phyloP scores from a whole-genome alignment of 768 basidiomycete genomes.

The Gloeostereum incarnatum region DNA sequence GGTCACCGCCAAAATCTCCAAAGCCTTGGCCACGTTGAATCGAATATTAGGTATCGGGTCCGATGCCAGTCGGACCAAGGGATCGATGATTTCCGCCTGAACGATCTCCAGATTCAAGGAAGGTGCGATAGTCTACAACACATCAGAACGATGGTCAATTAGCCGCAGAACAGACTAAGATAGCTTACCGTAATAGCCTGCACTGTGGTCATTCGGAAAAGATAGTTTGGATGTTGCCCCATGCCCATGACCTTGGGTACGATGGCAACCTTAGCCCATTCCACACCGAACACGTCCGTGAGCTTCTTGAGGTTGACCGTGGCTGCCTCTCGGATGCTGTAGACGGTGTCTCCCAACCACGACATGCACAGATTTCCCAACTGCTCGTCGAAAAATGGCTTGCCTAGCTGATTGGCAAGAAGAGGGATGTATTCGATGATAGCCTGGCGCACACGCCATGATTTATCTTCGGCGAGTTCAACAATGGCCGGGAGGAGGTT shows the following conservation, averaged over 20 bases:
- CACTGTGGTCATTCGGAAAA: slow-evolving; percentile 97
- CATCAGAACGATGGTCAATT: slow-evolving; percentile 5
- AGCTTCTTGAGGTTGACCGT: slow-evolving; percentile 94
- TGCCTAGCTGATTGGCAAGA: slow-evolving; percentile 94
- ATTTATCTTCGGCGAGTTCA: slow-evolving; percentile 97
- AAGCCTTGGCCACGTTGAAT: slow-evolving; percentile 94
- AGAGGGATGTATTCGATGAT: slow-evolving; percentile 99
- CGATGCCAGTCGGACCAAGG: slow-evolving; percentile 70
- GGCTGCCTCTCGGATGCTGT: slow-evolving; percentile 97
- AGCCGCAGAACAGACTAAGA: slow-evolving; percentile 7
- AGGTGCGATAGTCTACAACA: slow-evolving; percentile 96
- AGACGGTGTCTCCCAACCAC: slow-evolving; percentile 97
- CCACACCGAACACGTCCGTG: slow-evolving; percentile 97
- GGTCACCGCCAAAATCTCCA: slow-evolving; percentile 78
- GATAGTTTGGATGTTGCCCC: slow-evolving; percentile 94
- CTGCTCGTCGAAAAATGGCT: slow-evolving; percentile 96
- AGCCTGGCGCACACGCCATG: slow-evolving; percentile 98
- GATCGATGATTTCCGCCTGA: slow-evolving; percentile 73
- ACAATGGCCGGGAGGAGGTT: slow-evolving; percentile 96
- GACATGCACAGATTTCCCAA: slow-evolving; percentile 97
- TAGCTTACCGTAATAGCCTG: slow-evolving; percentile 88
- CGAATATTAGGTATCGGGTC: slow-evolving; percentile 99
- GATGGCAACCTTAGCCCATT: slow-evolving; percentile 91
- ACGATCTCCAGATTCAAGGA: slow-evolving; percentile 81
- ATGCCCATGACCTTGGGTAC: slow-evolving; percentile 96